Base-by-base conservation (phyloP, 73 alveolate species). In the Effrenium voratum region DNA sequence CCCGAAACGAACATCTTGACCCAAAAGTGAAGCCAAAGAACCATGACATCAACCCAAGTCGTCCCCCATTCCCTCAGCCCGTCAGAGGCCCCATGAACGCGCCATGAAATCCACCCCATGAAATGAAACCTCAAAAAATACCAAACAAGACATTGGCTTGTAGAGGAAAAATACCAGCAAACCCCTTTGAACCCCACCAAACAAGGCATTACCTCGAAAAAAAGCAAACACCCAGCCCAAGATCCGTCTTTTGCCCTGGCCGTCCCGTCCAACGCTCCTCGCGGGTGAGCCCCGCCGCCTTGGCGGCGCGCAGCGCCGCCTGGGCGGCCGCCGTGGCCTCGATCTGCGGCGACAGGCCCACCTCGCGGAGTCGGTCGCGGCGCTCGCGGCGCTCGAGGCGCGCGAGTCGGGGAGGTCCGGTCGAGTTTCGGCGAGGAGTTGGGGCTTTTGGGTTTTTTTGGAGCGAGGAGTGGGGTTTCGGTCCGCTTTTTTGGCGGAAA, bases 311-410 rank as follows among this genome's bases (percentile, higher is more conserved):
- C 87, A 88, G 73, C n/a, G 96, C 96, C 1, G 96, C 73, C 38
- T 49, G 43, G 66, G 96, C 96, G 0, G 96, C 96, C 0, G 96
- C 96, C 6, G 96, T 68, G 32, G 87, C 96, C 43, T 88, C 96
- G 75, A 66, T 70, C 36, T 88, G 87, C 2, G 85, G 57, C 57
- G 73, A 73, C 5, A 88, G 87, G 50, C 52, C 45, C 22, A 45
- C 96, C 96, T 88, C 49, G 55, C 6, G 43, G 79, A 32, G 1
- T 28, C 24, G 68, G 32, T 0, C 24, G 3, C 68, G 15, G 32
- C 15, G 68, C 68, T n/a, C n/a, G n/a, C n/a, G n/a, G n/a, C n/a
- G n/a, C n/a, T n/a, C n/a, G n/a, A 55, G 24, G 68, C 32, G 32
- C 68, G 68, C 24, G 68, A 55, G 24, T 55, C 68, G 15, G 68